Conservation (phyloP, 2,329 filamentous ascomycete species). For the Botrytis byssoidea region DNA sequence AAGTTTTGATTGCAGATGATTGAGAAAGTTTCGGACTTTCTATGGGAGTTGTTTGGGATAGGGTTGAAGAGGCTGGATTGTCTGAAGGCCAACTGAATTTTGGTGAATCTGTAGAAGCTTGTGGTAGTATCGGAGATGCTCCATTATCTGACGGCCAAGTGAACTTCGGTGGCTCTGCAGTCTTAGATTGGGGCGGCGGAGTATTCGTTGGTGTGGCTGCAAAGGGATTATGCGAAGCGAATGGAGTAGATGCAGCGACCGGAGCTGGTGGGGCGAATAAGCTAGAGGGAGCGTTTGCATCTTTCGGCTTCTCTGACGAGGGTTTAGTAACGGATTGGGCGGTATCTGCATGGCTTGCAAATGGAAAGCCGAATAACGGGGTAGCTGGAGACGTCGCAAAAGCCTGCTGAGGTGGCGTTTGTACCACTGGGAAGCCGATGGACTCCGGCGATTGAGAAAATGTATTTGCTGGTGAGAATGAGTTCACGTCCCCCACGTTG, state of each 20-base stretch:
- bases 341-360: neutral
- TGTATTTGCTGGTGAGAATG: neutral
- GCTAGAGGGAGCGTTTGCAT: neutral
- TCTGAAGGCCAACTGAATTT: conserved; percentile 16
- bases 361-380: neutral
- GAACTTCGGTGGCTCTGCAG: conserved; percentile 5
- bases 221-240: neutral
- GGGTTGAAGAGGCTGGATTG: neutral
- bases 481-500: conserved; percentile 2
- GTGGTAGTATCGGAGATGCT: neutral
- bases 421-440: neutral
- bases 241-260: neutral
- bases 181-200: neutral
- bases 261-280: neutral
- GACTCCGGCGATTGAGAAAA: neutral
- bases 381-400: neutral
- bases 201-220: neutral
- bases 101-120: neutral
- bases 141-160: conserved; percentile 9
- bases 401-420: neutral
- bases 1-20: neutral
- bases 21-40: neutral
- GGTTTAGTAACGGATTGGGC: neutral
- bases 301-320: neutral
- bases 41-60: neutral